Evolutionary conservation across 2,329 filamentous ascomycete species (phyloP).

Genomic region (Ophiostoma tasmaniense): DNA sequence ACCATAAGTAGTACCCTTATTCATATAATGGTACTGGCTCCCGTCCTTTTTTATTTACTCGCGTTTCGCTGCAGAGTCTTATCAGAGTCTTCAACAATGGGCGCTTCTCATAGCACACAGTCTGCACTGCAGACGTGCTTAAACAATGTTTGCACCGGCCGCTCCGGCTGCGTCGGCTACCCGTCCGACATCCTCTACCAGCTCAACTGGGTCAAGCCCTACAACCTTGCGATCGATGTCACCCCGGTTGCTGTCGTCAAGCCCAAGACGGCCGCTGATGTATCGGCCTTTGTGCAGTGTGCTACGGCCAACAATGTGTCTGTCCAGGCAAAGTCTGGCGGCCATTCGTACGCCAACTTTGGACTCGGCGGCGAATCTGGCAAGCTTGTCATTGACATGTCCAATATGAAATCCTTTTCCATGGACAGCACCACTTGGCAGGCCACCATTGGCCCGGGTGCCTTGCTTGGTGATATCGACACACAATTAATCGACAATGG

Average conservation of each 20-base stretch:
- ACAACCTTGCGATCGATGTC: constrained; percentile 40
- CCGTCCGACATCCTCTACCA: constrained; percentile 38
- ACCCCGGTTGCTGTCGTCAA: constrained; percentile 49
- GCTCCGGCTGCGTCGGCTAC: constrained; percentile 39
- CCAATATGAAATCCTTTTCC: constrained; percentile 42
- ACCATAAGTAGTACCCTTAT: no score
- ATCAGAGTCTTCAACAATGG: neutral
- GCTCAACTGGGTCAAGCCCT: constrained; percentile 41
- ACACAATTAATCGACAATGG: constrained; percentile 41
- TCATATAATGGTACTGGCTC: neutral
- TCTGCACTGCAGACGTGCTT: constrained; percentile 31
- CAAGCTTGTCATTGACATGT: constrained; percentile 49
- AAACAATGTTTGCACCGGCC: constrained; percentile 37
- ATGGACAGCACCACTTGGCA: constrained; percentile 46
- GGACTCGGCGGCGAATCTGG: constrained; percentile 44
- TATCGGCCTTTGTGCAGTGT: constrained; percentile 50
- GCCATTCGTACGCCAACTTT: constrained; percentile 49
- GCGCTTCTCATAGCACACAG: neutral
- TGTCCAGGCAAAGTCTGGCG: constrained; percentile 55
- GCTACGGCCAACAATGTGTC: constrained; percentile 41
- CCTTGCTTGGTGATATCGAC: constrained; percentile 44
- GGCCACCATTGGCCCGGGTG: constrained; percentile 48
- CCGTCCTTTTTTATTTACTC: neutral
- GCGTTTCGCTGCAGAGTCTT: neutral
- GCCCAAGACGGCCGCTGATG: constrained; percentile 44